Evolutionary conservation across 1,139 yeast species (phyloP).

Genomic region (Hansenula lynferdii): DNA sequence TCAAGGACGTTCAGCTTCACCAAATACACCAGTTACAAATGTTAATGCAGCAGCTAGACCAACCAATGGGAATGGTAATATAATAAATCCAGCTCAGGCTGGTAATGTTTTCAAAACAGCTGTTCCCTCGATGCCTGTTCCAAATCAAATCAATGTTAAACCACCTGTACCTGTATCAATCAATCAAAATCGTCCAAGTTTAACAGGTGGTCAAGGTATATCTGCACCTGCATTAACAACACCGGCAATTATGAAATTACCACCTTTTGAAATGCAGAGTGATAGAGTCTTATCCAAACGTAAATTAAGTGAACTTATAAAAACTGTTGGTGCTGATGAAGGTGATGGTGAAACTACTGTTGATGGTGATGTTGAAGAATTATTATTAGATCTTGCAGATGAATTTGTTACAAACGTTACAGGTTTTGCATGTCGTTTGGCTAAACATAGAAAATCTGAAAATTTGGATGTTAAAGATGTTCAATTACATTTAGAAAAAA

Average conservation of each 20-base stretch:
- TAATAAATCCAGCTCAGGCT: constrained; percentile 25
- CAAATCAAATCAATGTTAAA: constrained; percentile 60
- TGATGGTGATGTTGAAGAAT: constrained; percentile 94
- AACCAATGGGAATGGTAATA: constrained; percentile 15
- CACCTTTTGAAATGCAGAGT: constrained; percentile 76
- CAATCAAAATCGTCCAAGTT: constrained; percentile 69
- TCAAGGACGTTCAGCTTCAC: constrained; percentile 19
- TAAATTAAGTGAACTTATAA: constrained; percentile 80
- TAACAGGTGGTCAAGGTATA: constrained; percentile 82
- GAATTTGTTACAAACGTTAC: constrained; percentile 94
- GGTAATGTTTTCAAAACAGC: constrained; percentile 57
- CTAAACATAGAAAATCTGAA: constrained; percentile 92
- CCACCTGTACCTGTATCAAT: constrained; percentile 60
- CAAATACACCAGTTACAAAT: constrained; percentile 29
- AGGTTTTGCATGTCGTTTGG: constrained; percentile 87
- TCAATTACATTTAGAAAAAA: constrained; percentile 87
- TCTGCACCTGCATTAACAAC: constrained; percentile 60
- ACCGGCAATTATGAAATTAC: constrained; percentile 74
- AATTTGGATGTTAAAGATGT: constrained; percentile 83
- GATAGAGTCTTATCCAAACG: constrained; percentile 87
- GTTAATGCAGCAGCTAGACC: constrained; percentile 38
- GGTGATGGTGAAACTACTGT: constrained; percentile 88
- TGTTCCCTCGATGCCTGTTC: constrained; percentile 71
- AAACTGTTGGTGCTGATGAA: constrained; percentile 76
- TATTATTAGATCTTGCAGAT: constrained; percentile 87